A percentile compares a stretch with the other conserved stretches of the same genome.
These are phyloP conservation scores for Xerocomellus amylosporus DNA, from an alignment of 768 basidiomycete genomes.

Conservation along the genomic window DNA sequence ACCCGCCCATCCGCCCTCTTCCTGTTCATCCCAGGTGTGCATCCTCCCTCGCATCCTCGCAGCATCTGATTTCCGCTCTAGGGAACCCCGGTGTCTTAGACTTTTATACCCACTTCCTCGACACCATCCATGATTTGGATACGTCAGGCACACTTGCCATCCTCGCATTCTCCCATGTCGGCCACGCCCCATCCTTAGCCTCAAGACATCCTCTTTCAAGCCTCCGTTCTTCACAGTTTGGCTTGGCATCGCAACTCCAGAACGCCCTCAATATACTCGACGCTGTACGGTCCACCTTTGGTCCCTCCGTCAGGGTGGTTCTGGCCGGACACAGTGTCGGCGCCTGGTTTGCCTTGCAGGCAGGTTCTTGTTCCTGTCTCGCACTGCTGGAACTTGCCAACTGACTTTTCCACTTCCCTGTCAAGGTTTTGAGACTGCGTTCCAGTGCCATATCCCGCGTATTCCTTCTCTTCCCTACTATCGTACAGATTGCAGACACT, in stretches of 20 bases:
- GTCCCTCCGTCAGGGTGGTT: conserved; percentile 39
- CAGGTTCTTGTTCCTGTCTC: conserved; percentile 23
- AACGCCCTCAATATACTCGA: conserved; percentile 56
- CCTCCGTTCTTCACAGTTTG: conserved; percentile 24
- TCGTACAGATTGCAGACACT: conserved; percentile 58
- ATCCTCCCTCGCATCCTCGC: neutral
- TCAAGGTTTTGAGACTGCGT: conserved; percentile 51
- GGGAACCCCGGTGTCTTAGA: conserved; percentile 60
- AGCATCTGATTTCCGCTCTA: conserved; percentile 9
- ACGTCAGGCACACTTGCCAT: conserved; percentile 44
- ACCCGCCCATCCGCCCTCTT: conserved; percentile 34
- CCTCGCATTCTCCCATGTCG: conserved; percentile 60
- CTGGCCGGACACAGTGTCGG: conserved; percentile 71
- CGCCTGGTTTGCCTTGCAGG: conserved; percentile 65
- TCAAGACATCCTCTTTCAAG: neutral
- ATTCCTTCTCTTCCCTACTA: conserved; percentile 70
- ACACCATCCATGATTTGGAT: conserved; percentile 42
- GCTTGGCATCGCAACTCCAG: conserved; percentile 51
- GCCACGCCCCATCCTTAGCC: conserved; percentile 48
- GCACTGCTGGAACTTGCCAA: neutral
- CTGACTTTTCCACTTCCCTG: neutral
- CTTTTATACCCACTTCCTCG: conserved; percentile 68
- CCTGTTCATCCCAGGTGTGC: conserved; percentile 50
- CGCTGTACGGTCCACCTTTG: conserved; percentile 34
- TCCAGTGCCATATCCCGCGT: conserved; percentile 37